Conservation (phyloP, 129 eudicot species). For the Saposhnikovia divaricata region DNA sequence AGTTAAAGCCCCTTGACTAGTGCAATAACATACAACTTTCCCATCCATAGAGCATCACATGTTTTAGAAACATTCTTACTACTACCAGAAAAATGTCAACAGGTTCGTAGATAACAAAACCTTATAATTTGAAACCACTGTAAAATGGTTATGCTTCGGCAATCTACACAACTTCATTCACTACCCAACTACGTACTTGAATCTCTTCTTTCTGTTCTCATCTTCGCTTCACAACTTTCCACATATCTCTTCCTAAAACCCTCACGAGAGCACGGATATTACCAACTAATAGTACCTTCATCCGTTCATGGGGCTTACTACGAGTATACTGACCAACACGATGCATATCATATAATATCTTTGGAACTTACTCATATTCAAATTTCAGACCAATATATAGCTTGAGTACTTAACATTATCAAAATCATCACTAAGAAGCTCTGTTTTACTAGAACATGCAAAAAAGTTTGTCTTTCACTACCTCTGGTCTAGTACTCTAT, state of each 20-base stretch:
- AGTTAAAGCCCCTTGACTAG: too few species aligned
- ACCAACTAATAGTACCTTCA: slow-evolving; percentile 30
- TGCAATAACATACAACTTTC: slow-evolving; percentile 15
- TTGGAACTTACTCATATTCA: too few species aligned
- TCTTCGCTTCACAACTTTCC: slow-evolving; percentile 40
- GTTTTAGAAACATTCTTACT: slow-evolving; percentile 19
- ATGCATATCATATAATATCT: too few species aligned
- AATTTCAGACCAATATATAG: too few species aligned
- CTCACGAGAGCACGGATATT: slow-evolving; percentile 35
- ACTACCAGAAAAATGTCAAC: slow-evolving; percentile 41
- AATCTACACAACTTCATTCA: slow-evolving; percentile 41
- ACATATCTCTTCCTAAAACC: slow-evolving; percentile 26
- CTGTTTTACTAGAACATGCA: too few species aligned
- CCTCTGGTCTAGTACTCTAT: too few species aligned
- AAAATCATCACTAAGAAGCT: too few species aligned
- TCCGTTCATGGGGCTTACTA: slow-evolving; percentile 18
- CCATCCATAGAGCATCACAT: slow-evolving; percentile 25
- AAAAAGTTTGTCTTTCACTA: too few species aligned
- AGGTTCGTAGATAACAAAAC: slow-evolving; percentile 31
- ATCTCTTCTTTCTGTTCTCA: slow-evolving; percentile 31
- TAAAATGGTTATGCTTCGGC: slow-evolving; percentile 46
- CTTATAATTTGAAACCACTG: slow-evolving; percentile 22
- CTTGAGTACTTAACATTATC: too few species aligned
- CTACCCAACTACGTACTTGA: too few species aligned
- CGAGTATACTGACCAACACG: slow-evolving; percentile 19